phyloP scores from a whole-genome alignment of 805 yeast genomes.

The Saturnispora gosingensis region DNA sequence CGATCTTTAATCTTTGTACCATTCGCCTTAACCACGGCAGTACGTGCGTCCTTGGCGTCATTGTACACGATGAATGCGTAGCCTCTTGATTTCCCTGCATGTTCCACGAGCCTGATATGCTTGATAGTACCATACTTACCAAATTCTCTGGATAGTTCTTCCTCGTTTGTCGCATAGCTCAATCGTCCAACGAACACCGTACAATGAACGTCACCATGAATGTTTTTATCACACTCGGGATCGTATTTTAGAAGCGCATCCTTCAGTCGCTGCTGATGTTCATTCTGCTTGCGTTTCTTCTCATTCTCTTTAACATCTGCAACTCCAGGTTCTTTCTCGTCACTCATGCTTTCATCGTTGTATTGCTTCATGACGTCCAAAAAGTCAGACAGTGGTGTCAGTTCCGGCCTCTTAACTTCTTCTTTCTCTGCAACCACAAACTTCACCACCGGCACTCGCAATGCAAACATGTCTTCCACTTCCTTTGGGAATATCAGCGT shows the following conservation, averaged over 20 bases:
- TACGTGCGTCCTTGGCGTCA: slow-evolving; percentile 47
- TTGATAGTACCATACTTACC: slow-evolving; percentile 64
- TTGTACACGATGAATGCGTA: slow-evolving; percentile 77
- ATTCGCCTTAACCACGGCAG: slow-evolving; percentile 48
- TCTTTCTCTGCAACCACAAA: neutral
- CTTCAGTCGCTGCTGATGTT: neutral
- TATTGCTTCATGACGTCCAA: neutral
- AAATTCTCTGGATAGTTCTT: slow-evolving; percentile 57
- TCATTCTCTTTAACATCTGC: neutral
- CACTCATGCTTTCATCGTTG: neutral
- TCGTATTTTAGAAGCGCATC: slow-evolving; percentile 36
- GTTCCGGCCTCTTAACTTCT: neutral
- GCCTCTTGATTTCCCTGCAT: slow-evolving; percentile 40
- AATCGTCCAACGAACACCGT: slow-evolving; percentile 76
- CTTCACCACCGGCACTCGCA: neutral
- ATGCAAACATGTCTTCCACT: neutral
- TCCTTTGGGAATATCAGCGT: neutral
- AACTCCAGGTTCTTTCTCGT: neutral
- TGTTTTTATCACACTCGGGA: slow-evolving; percentile 47
- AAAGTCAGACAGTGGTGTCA: neutral
- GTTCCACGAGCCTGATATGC: slow-evolving; percentile 46
- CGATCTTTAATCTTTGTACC: slow-evolving; percentile 38
- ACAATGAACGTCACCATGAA: slow-evolving; percentile 61
- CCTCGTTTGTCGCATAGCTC: slow-evolving; percentile 53
- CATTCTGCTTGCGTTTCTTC: neutral